Percentiles rank a stretch among this genome's conserved stretches.
Conservation (phyloP, 805 yeast genomes). For the Blastobotrys peoriensis region DNA sequence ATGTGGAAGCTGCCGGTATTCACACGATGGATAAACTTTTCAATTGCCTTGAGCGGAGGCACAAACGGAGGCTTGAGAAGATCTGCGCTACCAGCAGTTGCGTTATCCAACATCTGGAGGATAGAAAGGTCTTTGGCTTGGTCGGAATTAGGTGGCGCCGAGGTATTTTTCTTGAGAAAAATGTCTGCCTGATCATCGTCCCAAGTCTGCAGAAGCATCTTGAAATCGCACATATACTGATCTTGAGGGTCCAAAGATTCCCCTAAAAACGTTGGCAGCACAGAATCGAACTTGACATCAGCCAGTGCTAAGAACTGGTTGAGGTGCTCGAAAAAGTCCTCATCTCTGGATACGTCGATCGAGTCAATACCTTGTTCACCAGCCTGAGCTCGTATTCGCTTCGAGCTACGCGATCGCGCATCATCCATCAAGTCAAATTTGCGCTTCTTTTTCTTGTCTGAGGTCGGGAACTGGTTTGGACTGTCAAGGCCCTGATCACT, state of each 20-base stretch:
- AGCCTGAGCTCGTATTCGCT: constrained; percentile 25
- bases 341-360: constrained; percentile 19
- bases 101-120: constrained; percentile 27
- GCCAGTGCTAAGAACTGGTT: constrained; percentile 14
- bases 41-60: constrained; percentile 17
- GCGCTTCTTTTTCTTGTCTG: constrained; percentile 1
- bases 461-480: not conserved
- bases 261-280: constrained; percentile 17
- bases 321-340: constrained; percentile 22
- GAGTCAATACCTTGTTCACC: constrained; percentile 17
- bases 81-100: constrained; percentile 22
- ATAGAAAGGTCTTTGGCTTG: constrained; percentile 22
- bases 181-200: constrained; percentile 27
- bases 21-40: constrained; percentile 25
- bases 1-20: constrained; percentile 31
- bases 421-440: constrained; percentile 7
- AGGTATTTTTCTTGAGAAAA: constrained; percentile 14
- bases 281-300: constrained; percentile 13
- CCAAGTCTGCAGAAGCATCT: constrained; percentile 34
- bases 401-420: constrained; percentile 7
- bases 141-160: not conserved
- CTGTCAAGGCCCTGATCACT: not conserved
- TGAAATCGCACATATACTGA: constrained; percentile 27
- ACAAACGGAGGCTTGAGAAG: constrained; percentile 10
- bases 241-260: constrained; percentile 15